Conservation (phyloP, 768 basidiomycete species). For the Rhizopogon roseolus region DNA sequence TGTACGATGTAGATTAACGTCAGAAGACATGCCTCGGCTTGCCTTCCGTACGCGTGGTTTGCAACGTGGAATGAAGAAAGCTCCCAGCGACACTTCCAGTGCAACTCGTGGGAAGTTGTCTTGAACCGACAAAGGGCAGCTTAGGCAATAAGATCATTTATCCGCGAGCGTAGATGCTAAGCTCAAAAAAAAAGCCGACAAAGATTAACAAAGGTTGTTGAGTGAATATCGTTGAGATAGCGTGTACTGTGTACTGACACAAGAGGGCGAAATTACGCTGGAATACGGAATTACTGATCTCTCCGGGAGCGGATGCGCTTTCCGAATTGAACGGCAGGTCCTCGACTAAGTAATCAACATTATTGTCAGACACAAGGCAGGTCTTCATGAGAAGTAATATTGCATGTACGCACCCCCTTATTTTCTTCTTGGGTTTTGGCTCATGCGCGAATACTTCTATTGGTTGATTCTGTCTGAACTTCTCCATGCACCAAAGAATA, state of each 20-base stretch:
- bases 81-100: neutral
- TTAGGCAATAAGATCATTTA: neutral
- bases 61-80: neutral
- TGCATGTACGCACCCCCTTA: constrained; percentile 60
- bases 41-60: neutral
- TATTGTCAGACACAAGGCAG: neutral
- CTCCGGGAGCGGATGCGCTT: constrained; percentile 69
- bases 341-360: constrained; percentile 44
- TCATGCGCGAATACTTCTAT: constrained; percentile 62
- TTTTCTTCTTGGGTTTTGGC: constrained; percentile 64
- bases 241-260: neutral
- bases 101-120: neutral
- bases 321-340: constrained; percentile 69
- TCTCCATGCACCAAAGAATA: constrained; percentile 82
- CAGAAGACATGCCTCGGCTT: neutral
- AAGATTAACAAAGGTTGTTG: neutral
- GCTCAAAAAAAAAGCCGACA: neutral
- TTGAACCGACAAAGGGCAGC: neutral
- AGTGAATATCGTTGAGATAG: neutral
- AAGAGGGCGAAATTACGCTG: neutral
- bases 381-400: neutral
- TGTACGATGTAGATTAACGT: neutral
- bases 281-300: constrained; percentile 19
- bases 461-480: constrained; percentile 55
- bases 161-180: neutral